Conservation (phyloP, 108 stramenopile species). For the Stephanodiscus triporus region DNA sequence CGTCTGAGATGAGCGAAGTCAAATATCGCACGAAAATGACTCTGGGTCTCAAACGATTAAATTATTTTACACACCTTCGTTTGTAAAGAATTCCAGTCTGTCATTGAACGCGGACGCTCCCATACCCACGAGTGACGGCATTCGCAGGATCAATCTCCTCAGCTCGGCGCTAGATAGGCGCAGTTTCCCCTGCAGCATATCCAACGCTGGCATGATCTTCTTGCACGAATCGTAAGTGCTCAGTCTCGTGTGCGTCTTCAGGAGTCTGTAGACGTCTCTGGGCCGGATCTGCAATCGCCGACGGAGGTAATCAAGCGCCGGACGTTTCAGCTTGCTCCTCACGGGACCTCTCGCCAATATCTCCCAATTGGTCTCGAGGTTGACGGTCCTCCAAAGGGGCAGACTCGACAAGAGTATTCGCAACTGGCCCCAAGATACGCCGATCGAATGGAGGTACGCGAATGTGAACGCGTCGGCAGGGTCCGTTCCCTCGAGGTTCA, state of each 20-base stretch:
- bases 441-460: conserved; percentile 44
- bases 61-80: conserved; percentile 42
- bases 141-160: conserved; percentile 36
- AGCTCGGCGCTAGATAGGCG: conserved; percentile 40
- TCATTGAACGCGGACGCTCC: conserved; percentile 32
- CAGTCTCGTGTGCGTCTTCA: conserved; percentile 53
- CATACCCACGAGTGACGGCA: conserved; percentile 61
- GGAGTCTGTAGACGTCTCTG: conserved; percentile 41
- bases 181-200: conserved; percentile 47
- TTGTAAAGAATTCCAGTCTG: conserved; percentile 45
- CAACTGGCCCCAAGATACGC: conserved; percentile 52
- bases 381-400: conserved; percentile 42
- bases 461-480: conserved; percentile 46
- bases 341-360: conserved; percentile 32
- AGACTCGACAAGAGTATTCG: conserved; percentile 38
- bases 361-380: conserved; percentile 57
- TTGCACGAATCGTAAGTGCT: conserved; percentile 42
- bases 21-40: conserved; percentile 12
- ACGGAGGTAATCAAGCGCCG: conserved; percentile 48
- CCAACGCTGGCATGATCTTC: conserved; percentile 40
- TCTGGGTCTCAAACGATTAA: neutral
- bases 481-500: conserved; percentile 45
- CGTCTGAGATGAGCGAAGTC: neutral
- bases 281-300: conserved; percentile 47
- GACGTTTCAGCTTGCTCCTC: conserved; percentile 29